Evolutionary conservation across 495 filamentous ascomycete genomes (phyloP).

Genomic region (Neurospora sp.): DNA sequence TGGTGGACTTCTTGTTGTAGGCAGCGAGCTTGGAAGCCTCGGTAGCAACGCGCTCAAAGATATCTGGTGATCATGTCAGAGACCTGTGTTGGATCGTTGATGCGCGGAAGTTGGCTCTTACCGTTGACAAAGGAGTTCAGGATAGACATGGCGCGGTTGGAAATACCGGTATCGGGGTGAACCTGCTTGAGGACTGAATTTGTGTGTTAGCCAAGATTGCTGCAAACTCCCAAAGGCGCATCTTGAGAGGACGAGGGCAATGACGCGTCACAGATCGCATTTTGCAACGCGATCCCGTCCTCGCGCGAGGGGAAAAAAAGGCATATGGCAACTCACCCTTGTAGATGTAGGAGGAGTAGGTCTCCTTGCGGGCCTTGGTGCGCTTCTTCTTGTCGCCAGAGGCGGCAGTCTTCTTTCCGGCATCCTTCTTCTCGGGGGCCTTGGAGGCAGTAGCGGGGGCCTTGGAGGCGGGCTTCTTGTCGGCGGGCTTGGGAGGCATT

Average conservation of each 20-base stretch:
- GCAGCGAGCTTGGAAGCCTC: slow-evolving; percentile 98
- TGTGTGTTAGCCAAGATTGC: slow-evolving; percentile 8
- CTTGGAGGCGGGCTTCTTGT: slow-evolving; percentile 98
- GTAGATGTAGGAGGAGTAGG: slow-evolving; percentile 99
- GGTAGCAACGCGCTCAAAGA: slow-evolving; percentile 98
- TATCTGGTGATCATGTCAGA: slow-evolving; percentile 52
- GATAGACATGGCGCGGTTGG: slow-evolving; percentile 99
- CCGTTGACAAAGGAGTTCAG: slow-evolving; percentile 99
- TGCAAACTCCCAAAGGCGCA: background rate
- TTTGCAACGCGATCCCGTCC: background rate
- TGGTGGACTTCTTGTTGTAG: slow-evolving; percentile 99
- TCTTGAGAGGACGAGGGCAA: background rate
- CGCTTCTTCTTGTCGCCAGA: slow-evolving; percentile 99
- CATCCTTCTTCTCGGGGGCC: slow-evolving; percentile 95
- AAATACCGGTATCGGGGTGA: slow-evolving; percentile 99
- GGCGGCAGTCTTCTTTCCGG: slow-evolving; percentile 96
- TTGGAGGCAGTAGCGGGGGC: slow-evolving; percentile 69
- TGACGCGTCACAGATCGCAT: background rate
- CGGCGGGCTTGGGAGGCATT: slow-evolving; percentile 95
- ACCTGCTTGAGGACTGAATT: slow-evolving; percentile 93
- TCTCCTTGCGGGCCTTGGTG: slow-evolving; percentile 99
- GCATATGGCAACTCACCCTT: slow-evolving; percentile 60
- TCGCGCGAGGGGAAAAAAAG: background rate
- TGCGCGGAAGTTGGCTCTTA: slow-evolving; percentile 34
- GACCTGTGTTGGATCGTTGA: background rate